Base-by-base conservation (phyloP, 352 stramenopile species). In the Phytophthora sansomeana region DNA sequence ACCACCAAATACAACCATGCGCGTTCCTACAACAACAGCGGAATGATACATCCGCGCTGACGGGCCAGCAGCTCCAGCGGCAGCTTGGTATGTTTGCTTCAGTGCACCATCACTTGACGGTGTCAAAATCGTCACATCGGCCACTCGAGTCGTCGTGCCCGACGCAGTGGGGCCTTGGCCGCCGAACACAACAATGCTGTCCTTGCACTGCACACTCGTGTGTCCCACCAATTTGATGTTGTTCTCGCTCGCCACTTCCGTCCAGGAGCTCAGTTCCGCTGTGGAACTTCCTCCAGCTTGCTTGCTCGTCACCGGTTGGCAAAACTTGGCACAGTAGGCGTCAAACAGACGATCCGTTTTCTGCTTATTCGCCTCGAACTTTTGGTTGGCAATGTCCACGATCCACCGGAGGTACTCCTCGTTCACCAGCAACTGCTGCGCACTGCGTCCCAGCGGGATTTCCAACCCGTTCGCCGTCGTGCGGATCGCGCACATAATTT, bases 401-500 rank as follows among this genome's bases (percentile, higher is more conserved):
- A 96, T 83, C 83, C 83, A 92, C 21, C 61, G 50, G 13, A 97
- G 64, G 50, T 95, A 96, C 5, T 63, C 58, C 30, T 91, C 80
- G 29, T 83, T 77, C 21, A 93, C 78, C 14, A 97, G 55, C 32
- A 97, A 48, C 0, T 83, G 50, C 9, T 81, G 33, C 0, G 67
- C 70, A 13, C 58, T 58, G 17, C 78, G 72, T 46, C 85, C 80
- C 13, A 98, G 75, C 11, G 92, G 92, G 44, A 97, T 93, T 69
- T 98, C 90, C 55, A 98, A 78, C 7, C 78, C 73, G 35, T 97
- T 96, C 10, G 90, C 80, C 10, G 80, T 92, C 29, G 92, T 97
- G 33, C 92, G 88, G 58, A 98, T 97, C 19, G 91, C 91, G 28
- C 95, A 93, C 84, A 97, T 94, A 33, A 96, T 85, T 50, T 93